Evolutionary conservation across 164 flowering plant genomes (phyloP).

Genomic region (Nymphaea thermarum): DNA sequence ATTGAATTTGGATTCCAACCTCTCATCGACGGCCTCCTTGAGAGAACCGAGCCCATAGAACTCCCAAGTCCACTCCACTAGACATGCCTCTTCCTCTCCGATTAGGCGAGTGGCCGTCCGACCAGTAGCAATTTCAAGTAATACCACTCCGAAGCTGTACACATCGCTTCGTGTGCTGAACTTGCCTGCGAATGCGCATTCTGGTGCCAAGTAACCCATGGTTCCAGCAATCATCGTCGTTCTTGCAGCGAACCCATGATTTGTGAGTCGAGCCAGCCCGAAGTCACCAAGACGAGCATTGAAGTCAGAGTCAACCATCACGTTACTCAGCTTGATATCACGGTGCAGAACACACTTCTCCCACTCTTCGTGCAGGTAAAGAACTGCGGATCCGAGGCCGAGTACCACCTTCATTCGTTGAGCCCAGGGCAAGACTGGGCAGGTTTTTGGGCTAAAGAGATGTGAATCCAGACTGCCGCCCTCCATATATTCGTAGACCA

Average conservation of each 20-base stretch:
- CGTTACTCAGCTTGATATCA: slow-evolving; percentile 39
- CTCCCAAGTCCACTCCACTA: slow-evolving; percentile 41
- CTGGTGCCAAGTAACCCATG: slow-evolving; percentile 45
- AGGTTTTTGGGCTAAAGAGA: slow-evolving; percentile 15
- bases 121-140: slow-evolving; percentile 35
- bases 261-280: slow-evolving; percentile 35
- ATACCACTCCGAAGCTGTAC: slow-evolving; percentile 38
- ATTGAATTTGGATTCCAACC: slow-evolving; percentile 12
- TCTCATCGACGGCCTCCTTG: slow-evolving; percentile 24
- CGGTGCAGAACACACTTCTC: slow-evolving; percentile 46
- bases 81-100: slow-evolving; percentile 10
- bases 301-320: slow-evolving; percentile 36
- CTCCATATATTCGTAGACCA: slow-evolving; percentile 40
- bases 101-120: slow-evolving; percentile 16
- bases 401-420: slow-evolving; percentile 27
- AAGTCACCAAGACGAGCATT: slow-evolving; percentile 47
- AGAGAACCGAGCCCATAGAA: slow-evolving; percentile 22
- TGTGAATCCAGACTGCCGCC: slow-evolving; percentile 40
- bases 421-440: slow-evolving; percentile 15
- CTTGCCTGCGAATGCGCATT: slow-evolving; percentile 28
- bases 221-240: slow-evolving; percentile 43
- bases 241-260: slow-evolving; percentile 27
- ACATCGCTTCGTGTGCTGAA: slow-evolving; percentile 41
- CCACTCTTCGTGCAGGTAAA: slow-evolving; percentile 46
- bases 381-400: slow-evolving; percentile 33